Base-by-base conservation (phyloP, 2,329 filamentous ascomycete genomes). In the Curvularia verruculosa region DNA sequence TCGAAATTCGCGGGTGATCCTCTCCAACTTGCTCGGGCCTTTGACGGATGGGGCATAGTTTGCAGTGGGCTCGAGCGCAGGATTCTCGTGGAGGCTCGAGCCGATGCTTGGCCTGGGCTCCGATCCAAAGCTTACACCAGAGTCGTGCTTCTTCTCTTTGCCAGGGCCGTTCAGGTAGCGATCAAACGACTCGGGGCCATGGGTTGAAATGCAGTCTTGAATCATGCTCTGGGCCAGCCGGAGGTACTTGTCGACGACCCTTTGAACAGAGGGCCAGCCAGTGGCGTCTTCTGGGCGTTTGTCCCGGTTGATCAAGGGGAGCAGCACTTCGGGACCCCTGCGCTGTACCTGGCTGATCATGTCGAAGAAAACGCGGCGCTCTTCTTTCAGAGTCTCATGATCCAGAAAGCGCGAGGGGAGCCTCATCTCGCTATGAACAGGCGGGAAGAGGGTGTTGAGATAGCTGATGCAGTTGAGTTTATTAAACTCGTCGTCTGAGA, bases 381-480 rank as follows among this genome's bases (percentile, higher is more conserved):
- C 85, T 12, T 78, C 76, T 55, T 81, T 80, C 52, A 89, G 77
- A 6, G 83, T 79, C 24, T 80, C 72, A 3, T 77, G 72, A 8
- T 81, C 84, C 56, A 88, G 72, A 49, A 83, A 80, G 26, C 80
- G 75, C 9, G 84, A 85, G 5, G 83, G 84, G 41, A 70, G 60
- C 47, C 65, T 72, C 13, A 63, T 61, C 26, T 58, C 52, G 19
- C 56, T 64, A 18, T 78, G 78, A 40, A 83, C 78, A 2, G 87
- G 85, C 7, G 87, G 87, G 61, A 88, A 85, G 28, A 89, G 78
- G 9, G 86, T 89, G 75, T 89, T 89, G 49, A 89, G 82, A 82
- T 89, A 86, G 51, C 85, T 87, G 61, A 88, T 80, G 68, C 86
- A 87, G 70, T 88, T 88, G 66, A 83, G 80, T 71, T 87, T 87